Evolutionary conservation across 805 yeast genomes (phyloP).

Genomic region (Wickerhamiella sergipiensis): DNA sequence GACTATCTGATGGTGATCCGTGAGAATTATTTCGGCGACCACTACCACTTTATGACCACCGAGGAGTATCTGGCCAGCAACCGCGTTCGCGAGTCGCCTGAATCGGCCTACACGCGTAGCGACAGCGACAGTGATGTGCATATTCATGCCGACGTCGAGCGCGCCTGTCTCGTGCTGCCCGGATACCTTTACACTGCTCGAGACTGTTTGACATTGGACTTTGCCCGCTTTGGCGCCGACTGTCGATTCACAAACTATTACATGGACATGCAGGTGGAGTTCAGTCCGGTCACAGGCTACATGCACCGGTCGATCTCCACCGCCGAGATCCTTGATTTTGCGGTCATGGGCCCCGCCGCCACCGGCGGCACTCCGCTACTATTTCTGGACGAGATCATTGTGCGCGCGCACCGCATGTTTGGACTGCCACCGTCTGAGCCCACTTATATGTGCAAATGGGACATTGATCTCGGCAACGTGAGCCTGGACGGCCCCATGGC

Average conservation of each 20-base stretch:
- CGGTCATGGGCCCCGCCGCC: slow-evolving; percentile 6
- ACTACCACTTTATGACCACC: slow-evolving; percentile 67
- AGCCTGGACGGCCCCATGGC: slow-evolving; percentile 37
- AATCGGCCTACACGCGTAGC: slow-evolving; percentile 7
- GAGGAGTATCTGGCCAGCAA: slow-evolving; percentile 52
- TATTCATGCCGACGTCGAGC: slow-evolving; percentile 53
- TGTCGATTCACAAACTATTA: slow-evolving; percentile 81
- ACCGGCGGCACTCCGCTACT: neutral
- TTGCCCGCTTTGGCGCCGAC: slow-evolving; percentile 60
- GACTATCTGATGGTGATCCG: slow-evolving; percentile 61
- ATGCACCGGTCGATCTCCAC: slow-evolving; percentile 7
- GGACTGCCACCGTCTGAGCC: slow-evolving; percentile 85
- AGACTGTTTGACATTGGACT: slow-evolving; percentile 46
- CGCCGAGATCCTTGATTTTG: slow-evolving; percentile 11
- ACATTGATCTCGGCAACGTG: slow-evolving; percentile 52
- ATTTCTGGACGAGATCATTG: slow-evolving; percentile 10
- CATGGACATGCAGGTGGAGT: slow-evolving; percentile 71
- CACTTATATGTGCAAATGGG: slow-evolving; percentile 87
- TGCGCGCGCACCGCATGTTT: slow-evolving; percentile 75
- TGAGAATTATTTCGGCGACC: slow-evolving; percentile 86
- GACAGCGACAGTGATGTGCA: slow-evolving; percentile 68
- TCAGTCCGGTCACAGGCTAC: slow-evolving; percentile 40
- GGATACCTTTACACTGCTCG: slow-evolving; percentile 50
- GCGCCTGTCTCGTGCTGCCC: slow-evolving; percentile 65
- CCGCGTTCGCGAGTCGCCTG: slow-evolving; percentile 1